Evolutionary conservation across 2,329 filamentous ascomycete species (phyloP).

Genomic region (Paradendryphiella salina): DNA sequence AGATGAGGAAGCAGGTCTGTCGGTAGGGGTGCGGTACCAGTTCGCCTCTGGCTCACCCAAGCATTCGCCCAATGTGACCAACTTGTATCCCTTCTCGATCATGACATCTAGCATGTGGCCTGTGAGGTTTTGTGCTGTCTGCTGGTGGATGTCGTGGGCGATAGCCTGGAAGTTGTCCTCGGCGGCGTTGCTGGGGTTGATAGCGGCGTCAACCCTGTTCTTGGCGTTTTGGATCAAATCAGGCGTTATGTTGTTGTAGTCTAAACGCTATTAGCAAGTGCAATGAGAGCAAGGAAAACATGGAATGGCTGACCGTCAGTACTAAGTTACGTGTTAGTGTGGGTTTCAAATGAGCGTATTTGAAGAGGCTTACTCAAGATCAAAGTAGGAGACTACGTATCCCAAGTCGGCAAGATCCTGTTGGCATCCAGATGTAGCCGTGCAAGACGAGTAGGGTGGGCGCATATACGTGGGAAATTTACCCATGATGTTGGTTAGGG

Average conservation of each 20-base stretch:
- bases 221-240: conserved; percentile 42
- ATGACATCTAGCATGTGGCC: conserved; percentile 48
- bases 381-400: conserved; percentile 64
- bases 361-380: conserved; percentile 52
- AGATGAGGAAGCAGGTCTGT: conserved; percentile 16
- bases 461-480: conserved; percentile 60
- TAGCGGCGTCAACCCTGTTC: conserved; percentile 47
- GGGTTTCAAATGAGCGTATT: background rate
- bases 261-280: conserved; percentile 8
- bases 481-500: conserved; percentile 57
- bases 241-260: conserved; percentile 41
- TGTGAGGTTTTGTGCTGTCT: conserved; percentile 50
- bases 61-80: conserved; percentile 53
- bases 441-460: conserved; percentile 54
- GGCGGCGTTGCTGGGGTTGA: conserved; percentile 35
- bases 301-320: conserved; percentile 46
- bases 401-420: conserved; percentile 50
- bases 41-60: conserved; percentile 49
- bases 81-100: conserved; percentile 45
- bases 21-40: conserved; percentile 50
- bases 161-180: conserved; percentile 55
- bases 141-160: conserved; percentile 54
- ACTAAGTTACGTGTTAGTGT: background rate
- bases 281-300: conserved; percentile 37
- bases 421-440: conserved; percentile 41